Evolutionary conservation across 2,329 filamentous ascomycete genomes (phyloP).

Genomic region (Colletotrichum sp.): DNA sequence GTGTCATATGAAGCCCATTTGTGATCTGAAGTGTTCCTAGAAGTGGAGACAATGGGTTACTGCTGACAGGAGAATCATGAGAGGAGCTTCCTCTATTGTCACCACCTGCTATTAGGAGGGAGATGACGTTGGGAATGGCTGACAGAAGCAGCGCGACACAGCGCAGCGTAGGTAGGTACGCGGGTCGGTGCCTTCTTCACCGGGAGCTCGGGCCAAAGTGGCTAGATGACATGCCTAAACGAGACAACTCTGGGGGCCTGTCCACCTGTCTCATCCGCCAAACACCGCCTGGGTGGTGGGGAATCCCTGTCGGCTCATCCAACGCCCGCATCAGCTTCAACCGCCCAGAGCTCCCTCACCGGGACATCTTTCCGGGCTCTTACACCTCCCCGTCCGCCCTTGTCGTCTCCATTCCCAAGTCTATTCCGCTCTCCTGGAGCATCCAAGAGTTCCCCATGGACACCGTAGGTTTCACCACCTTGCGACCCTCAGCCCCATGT

Average conservation of each 20-base stretch:
- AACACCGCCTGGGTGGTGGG: background rate
- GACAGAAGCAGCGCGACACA: background rate
- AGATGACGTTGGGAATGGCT: background rate
- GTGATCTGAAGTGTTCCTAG: background rate
- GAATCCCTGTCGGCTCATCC: slow-evolving; percentile 9
- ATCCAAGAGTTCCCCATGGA: slow-evolving; percentile 3
- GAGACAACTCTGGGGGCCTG: background rate
- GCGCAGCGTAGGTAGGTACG: background rate
- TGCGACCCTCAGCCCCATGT: background rate
- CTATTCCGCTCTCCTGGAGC: slow-evolving; percentile 1
- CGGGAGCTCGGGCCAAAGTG: slow-evolving; percentile 1
- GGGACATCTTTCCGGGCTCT: background rate
- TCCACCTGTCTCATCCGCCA: background rate
- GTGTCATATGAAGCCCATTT: background rate
- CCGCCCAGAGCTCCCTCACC: slow-evolving; percentile 12
- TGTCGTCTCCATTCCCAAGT: background rate
- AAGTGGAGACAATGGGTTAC: background rate
- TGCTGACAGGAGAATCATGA: background rate
- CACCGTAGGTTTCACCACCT: slow-evolving; percentile 26
- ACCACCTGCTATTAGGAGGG: background rate
- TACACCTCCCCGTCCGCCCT: background rate
- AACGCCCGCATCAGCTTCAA: background rate
- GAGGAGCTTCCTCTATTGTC: background rate
- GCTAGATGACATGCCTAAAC: slow-evolving; percentile 3
- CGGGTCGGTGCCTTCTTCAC: background rate